Conservation (phyloP, 1,284 basidiomycete genomes). For the Cryptococcus maquisensis region DNA sequence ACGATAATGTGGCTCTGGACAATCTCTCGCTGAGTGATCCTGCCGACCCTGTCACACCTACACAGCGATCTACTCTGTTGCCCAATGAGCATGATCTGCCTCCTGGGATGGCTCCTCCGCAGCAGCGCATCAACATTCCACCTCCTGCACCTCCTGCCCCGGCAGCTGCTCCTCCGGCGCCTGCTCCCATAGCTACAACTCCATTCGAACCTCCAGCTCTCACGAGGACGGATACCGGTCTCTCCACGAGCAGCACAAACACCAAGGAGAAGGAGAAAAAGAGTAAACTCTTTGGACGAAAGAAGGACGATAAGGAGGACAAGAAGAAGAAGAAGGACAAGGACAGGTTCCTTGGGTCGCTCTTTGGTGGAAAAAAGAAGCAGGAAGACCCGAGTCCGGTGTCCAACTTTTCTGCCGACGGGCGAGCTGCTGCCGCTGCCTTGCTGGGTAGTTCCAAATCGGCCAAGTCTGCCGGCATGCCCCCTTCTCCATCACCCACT, state of each 20-base stretch:
- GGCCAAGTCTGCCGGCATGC: conserved; percentile 55
- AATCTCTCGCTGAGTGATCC: neutral
- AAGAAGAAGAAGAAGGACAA: conserved; percentile 63
- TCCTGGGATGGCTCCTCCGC: conserved; percentile 37
- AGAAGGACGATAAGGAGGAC: conserved; percentile 65
- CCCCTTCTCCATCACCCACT: conserved; percentile 50
- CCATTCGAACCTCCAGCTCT: conserved; percentile 24
- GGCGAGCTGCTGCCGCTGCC: conserved; percentile 74
- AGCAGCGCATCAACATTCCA: conserved; percentile 11
- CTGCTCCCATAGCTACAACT: conserved; percentile 11
- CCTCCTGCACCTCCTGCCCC: conserved; percentile 6
- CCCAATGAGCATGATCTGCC: conserved; percentile 6
- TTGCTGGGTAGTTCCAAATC: conserved; percentile 76
- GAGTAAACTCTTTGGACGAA: conserved; percentile 55
- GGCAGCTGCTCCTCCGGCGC: conserved; percentile 5
- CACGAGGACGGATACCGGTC: conserved; percentile 24
- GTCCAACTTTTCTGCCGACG: conserved; percentile 54
- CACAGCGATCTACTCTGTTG: conserved; percentile 12
- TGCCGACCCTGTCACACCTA: conserved; percentile 6
- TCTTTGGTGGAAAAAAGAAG: conserved; percentile 78
- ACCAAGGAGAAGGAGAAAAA: conserved; percentile 60
- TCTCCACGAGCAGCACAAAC: conserved; percentile 30
- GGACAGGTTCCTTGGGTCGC: conserved; percentile 79
- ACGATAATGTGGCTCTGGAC: neutral
- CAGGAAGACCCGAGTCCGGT: conserved; percentile 56